These are phyloP conservation scores for Aspergillus hancockii DNA, from an alignment of 495 filamentous ascomycete species.

Conservation along the genomic window DNA sequence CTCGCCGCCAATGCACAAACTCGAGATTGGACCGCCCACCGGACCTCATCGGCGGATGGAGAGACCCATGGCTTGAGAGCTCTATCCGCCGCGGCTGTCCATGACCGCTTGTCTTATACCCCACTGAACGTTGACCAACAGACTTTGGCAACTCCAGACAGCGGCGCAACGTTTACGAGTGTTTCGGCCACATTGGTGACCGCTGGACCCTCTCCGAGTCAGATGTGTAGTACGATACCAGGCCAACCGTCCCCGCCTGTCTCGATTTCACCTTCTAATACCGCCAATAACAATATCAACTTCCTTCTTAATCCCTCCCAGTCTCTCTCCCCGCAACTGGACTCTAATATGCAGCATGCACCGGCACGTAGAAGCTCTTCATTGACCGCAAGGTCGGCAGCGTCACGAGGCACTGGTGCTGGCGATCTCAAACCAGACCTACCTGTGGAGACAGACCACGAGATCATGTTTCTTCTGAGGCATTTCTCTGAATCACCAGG, in stretches of 20 bases:
- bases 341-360: slow-evolving; percentile 41
- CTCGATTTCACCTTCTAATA: slow-evolving; percentile 40
- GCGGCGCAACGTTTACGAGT: slow-evolving; percentile 18
- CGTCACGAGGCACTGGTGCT: slow-evolving; percentile 17
- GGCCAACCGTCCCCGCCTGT: slow-evolving; percentile 40
- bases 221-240: slow-evolving; percentile 34
- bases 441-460: slow-evolving; percentile 51
- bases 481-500: slow-evolving; percentile 63
- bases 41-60: slow-evolving; percentile 26
- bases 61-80: slow-evolving; percentile 56
- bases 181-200: slow-evolving; percentile 30
- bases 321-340: slow-evolving; percentile 48
- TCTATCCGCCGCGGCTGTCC: slow-evolving; percentile 56
- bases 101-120: slow-evolving; percentile 46
- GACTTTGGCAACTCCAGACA: slow-evolving; percentile 17
- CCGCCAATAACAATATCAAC: slow-evolving; percentile 53
- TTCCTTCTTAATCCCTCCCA: slow-evolving; percentile 59
- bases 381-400: slow-evolving; percentile 28
- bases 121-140: slow-evolving; percentile 26
- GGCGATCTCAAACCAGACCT: slow-evolving; percentile 25
- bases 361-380: slow-evolving; percentile 33
- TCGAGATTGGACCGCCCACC: slow-evolving; percentile 30
- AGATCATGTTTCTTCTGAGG: slow-evolving; percentile 60
- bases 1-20: slow-evolving; percentile 35
- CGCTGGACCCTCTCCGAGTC: slow-evolving; percentile 39